These are phyloP conservation scores for Vaccinium macrocarpon DNA, from an alignment of 148 eudicot genomes.

Conservation along the genomic window DNA sequence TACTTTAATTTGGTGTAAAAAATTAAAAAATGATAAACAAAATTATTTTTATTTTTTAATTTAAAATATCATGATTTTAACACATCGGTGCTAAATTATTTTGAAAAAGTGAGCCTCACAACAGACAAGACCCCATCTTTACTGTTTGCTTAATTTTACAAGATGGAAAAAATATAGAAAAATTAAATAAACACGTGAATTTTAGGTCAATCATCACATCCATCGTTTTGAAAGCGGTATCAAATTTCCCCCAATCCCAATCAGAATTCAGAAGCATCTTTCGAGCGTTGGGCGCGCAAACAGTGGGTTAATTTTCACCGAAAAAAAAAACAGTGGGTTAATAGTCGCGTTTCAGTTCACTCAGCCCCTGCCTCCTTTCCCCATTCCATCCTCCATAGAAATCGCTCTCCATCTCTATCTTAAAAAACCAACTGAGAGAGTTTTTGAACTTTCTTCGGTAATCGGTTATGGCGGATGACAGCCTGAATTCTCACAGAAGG, in stretches of 20 bases:
- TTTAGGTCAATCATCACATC: not conserved
- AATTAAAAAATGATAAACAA: too few relatives aligned
- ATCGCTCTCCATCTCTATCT: not conserved
- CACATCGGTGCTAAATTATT: too few relatives aligned
- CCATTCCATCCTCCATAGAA: not conserved
- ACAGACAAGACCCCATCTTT: too few relatives aligned
- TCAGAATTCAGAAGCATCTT: not conserved
- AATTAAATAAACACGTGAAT: too few relatives aligned
- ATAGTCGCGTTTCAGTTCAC: not conserved
- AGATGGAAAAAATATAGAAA: too few relatives aligned
- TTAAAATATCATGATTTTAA: too few relatives aligned
- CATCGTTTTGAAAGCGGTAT: not conserved
- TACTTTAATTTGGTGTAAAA: too few relatives aligned
- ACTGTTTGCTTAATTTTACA: too few relatives aligned
- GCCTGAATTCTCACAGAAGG: slow-evolving; percentile 50
- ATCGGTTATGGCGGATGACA: slow-evolving; percentile 57
- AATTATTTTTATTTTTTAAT: too few relatives aligned
- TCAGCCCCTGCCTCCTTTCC: not conserved
- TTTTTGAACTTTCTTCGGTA: not conserved
- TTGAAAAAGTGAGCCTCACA: too few relatives aligned
- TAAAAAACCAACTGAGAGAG: not conserved
- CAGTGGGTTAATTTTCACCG: not conserved
- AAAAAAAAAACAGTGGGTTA: too few relatives aligned
- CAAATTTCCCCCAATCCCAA: not conserved
- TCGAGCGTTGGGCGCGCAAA: slow-evolving; percentile 9